Evolutionary conservation across 108 stramenopile species (phyloP).

Genomic region (Parmales sp.): DNA sequence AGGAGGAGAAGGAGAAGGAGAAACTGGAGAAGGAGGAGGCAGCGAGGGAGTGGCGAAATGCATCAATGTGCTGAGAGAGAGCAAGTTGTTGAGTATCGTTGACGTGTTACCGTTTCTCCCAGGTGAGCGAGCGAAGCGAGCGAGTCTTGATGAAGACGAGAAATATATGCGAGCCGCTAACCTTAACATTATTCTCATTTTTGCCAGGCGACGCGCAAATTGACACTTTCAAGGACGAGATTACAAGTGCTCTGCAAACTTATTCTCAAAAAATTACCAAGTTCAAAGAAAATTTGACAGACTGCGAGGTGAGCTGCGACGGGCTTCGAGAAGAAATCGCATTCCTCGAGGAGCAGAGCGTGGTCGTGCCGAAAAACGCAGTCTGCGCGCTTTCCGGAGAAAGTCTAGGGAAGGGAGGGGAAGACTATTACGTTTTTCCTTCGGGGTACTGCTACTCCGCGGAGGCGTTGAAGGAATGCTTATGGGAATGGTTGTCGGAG

Average conservation of each 20-base stretch:
- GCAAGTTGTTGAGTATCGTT: slow-evolving; percentile 76
- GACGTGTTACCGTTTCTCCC: slow-evolving; percentile 58
- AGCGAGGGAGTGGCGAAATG: slow-evolving; percentile 70
- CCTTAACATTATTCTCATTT: too few species aligned
- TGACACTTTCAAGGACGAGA: slow-evolving; percentile 79
- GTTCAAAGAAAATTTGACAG: slow-evolving; percentile 69
- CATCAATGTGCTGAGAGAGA: slow-evolving; percentile 65
- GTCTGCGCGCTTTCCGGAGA: slow-evolving; percentile 68
- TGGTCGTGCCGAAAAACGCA: slow-evolving; percentile 52
- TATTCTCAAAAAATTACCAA: slow-evolving; percentile 73
- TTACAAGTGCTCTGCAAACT: slow-evolving; percentile 66
- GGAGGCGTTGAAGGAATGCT: slow-evolving; percentile 51
- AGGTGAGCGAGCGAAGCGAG: too few species aligned
- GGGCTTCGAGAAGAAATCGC: slow-evolving; percentile 52
- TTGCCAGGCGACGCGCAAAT: slow-evolving; percentile 75
- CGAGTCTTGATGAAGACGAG: too few species aligned
- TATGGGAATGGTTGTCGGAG: slow-evolving; percentile 58
- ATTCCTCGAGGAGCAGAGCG: slow-evolving; percentile 43
- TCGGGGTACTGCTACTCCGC: slow-evolving; percentile 68
- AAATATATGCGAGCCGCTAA: too few species aligned
- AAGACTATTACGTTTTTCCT: slow-evolving; percentile 74
- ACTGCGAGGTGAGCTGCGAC: slow-evolving; percentile 69
- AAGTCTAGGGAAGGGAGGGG: slow-evolving; percentile 36
- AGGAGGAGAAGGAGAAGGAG: neutral
- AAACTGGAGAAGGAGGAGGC: slow-evolving; percentile 21